Evolutionary conservation across 495 filamentous ascomycete genomes (phyloP), one percentile per base, ranked within the genome.

Genomic region (Trichoderma orchidacearum): DNA sequence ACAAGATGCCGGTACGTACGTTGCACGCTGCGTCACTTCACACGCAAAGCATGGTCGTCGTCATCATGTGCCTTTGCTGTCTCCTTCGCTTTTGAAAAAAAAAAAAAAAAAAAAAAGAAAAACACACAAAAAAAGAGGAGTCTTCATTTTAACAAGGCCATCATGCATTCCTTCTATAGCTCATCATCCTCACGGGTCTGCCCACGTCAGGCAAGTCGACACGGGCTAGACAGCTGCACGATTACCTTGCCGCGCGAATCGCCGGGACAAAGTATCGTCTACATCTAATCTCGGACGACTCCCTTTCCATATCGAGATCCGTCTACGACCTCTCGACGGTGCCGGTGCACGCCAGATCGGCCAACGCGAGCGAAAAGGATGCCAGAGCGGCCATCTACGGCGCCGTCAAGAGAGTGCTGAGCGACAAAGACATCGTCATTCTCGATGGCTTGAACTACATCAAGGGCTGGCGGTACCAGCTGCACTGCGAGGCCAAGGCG

Each of bases 391-490:
- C 87, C 12, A 79, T 86, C 30, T 93, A 87, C 66, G 87, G 84
- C 28, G 87, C 91, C 38, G 82, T 95, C 29, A 96, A 96, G 74
- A 81, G 93, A 34, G 77, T 79, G 34, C 77, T 98, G 28, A 80
- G 80, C 18, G 79, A 80, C 28, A 84, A 90, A 61, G 88, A 86
- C 61, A 84, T 98, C 58, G 90, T 97, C 57, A 82, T 98, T 48
- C 79, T 90, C 6, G 90, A 96, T 69, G 86, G 86, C 6, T 79
- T 91, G 65, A 96, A 97, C 65, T 97, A 97, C 71, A 98, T 98
- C 72, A 98, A 98, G 70, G 93, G 93, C 23, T 96, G 87, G 76
- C 78, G 93, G 38, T 98, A 98, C 68, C 93, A 98, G 73, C 77
- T 98, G 1, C 91, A 84, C 74, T 96, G 93, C 68, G 93, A 96